Evolutionary conservation across 2,329 filamentous ascomycete species (phyloP), one percentile per base, ranked within the genome.

Genomic region (Penicillium sp.): DNA sequence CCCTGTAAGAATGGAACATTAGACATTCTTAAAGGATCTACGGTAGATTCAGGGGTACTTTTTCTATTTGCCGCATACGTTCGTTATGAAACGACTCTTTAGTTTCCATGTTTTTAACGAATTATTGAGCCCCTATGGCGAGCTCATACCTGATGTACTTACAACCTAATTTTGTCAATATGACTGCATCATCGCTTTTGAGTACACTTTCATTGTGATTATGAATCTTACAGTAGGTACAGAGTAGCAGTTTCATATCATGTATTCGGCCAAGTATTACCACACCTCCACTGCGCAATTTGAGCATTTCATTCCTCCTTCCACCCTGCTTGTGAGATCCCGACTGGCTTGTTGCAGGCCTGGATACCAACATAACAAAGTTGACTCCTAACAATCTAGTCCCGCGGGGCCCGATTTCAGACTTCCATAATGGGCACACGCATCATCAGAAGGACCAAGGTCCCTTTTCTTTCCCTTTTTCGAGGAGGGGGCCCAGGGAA

Each of bases 1-100:
- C 60, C 23, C 49, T 65, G 46, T 65, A 52, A 43, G 29, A 19
- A 19, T 3, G 2, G 37, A 41, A 21, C 2, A 25, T 15, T 27
- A 4, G 37, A 19, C 2, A 37, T 37, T 12, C 27, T 31, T 17
- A 13, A 29, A 31, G 3, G 12, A 31, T 7, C 4, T 15, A 17
- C 15, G 4, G 19, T 40, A 19, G 33, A 48, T 15, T 3, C 9
- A 6, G 0, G 17, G 6, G 2, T 2, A 1, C 25, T n/a, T 19
- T 17, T n/a, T 0, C 7, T 33, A 21, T 29, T 8, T 53, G 5
- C 10, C 38, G 23, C 8, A 37, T 38, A 12, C 6, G 2, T 6
- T n/a, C 15, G 9, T 17, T 43, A 23, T 9, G 6, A 2, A 51
- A 27, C 31, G 13, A 12, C 13, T 10, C 1, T 27, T 7, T 8